Base-by-base conservation (phyloP, 2,329 filamentous ascomycete species). In the Arthrobotrys sphaeroides region DNA sequence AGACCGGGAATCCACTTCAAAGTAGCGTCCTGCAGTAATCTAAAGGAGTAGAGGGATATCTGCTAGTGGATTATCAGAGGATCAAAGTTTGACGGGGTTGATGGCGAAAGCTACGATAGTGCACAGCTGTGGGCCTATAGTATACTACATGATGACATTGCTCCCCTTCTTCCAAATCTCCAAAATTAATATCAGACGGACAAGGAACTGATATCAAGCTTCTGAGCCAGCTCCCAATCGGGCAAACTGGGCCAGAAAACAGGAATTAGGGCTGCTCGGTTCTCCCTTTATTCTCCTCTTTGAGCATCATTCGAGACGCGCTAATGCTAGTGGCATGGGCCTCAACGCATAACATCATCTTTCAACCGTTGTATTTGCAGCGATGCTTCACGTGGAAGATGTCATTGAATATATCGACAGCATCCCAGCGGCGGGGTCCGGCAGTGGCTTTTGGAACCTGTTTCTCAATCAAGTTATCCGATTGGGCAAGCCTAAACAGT, bases 291-390 rank as follows among this genome's bases (percentile, higher is more conserved):
- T 69, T 69, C 26, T 24, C 65, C 65, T 61, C 31, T 69, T 69
- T 31, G 22, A 61, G 65, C 42, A 69, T 36, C 26, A 69, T 69
- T 69, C 65, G 65, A 69, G 55, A 69, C 65, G 65, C 55, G 53
- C 65, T 69, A 61, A 69, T 69, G 65, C 24, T n/a, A 55, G 55
- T 61, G 62, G 9, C 6, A 42, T 42, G 7, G 13, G 20, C 38
- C 64, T 20, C 64, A 67, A 59, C 64, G 55, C 62, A 66, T 66
- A 47, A 31, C 33, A 38, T 57, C 49, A 51, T 66, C 13, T 18
- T 13, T 42, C 43, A 28, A 26, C 62, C 62, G 47, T 45, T 57
- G 38, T 12, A 59, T 59, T 67, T 43, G 38, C 49, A 45, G 24
- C 36, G 28, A 40, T 38, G 36, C 22, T 66, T 67, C 64, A 67